phyloP scores from a whole-genome alignment of 495 filamentous ascomycete species.

The Penicillium roqueforti region DNA sequence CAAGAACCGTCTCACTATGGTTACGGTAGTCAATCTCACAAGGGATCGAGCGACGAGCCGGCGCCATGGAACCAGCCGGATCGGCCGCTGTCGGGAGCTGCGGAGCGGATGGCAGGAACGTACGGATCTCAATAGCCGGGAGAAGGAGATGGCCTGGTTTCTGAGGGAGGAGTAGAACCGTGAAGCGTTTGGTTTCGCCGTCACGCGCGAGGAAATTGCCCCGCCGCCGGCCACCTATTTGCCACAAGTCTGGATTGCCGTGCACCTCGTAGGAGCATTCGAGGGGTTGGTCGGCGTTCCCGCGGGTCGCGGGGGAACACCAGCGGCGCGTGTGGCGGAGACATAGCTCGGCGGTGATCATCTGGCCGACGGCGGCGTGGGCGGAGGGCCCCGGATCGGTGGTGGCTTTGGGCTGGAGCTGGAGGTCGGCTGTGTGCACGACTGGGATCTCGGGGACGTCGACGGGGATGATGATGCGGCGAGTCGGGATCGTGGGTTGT shows the following conservation, averaged over 20 bases:
- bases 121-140: conserved; percentile 74
- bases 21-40: conserved; percentile 81
- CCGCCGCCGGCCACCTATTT: conserved; percentile 75
- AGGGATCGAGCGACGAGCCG: conserved; percentile 38
- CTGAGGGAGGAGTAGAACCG: conserved; percentile 73
- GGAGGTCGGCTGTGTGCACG: conserved; percentile 77
- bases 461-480: conserved; percentile 56
- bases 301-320: conserved; percentile 49
- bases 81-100: conserved; percentile 15
- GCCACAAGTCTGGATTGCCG: conserved; percentile 71
- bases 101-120: conserved; percentile 36
- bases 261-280: conserved; percentile 84
- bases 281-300: conserved; percentile 47
- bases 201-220: conserved; percentile 65
- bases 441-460: conserved; percentile 83
- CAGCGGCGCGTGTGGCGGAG: conserved; percentile 77
- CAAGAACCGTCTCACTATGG: conserved; percentile 68
- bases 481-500: conserved; percentile 31
- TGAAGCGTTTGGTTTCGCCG: conserved; percentile 46
- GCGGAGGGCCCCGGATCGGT: conserved; percentile 20
- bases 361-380: conserved; percentile 59
- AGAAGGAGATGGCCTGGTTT: conserved; percentile 68
- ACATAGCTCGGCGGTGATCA: conserved; percentile 63
- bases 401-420: conserved; percentile 38
- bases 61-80: conserved; percentile 13